Conservation (phyloP, 108 stramenopile species). For the Fragilaria radians region DNA sequence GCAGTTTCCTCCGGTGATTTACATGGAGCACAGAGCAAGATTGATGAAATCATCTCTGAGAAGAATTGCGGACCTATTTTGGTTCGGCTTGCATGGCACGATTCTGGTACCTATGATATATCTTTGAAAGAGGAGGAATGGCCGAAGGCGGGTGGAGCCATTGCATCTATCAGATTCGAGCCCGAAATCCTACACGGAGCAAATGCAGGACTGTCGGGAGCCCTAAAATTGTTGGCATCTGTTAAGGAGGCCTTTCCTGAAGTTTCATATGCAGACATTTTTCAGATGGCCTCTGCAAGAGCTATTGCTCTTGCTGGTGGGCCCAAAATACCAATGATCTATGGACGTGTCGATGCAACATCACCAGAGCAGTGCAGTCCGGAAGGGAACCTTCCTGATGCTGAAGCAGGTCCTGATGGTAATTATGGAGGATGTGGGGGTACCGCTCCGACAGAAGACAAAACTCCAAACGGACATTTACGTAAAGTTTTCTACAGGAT, state of each 20-base stretch:
- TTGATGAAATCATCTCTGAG: constrained; percentile 84
- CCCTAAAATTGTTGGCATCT: constrained; percentile 63
- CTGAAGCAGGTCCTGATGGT: constrained; percentile 54
- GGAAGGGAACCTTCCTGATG: constrained; percentile 85
- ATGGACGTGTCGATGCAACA: constrained; percentile 71
- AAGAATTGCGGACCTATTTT: constrained; percentile 83
- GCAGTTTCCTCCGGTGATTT: constrained; percentile 67
- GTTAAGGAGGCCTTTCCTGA: constrained; percentile 74
- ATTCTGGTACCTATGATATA: constrained; percentile 80
- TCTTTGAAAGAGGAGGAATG: constrained; percentile 39
- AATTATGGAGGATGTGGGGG: constrained; percentile 56
- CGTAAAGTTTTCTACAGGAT: constrained; percentile 93
- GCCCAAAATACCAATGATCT: constrained; percentile 63
- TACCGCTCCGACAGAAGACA: constrained; percentile 49
- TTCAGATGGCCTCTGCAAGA: constrained; percentile 62
- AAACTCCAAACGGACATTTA: constrained; percentile 52
- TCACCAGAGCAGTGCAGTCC: constrained; percentile 37
- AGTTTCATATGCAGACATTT: constrained; percentile 73
- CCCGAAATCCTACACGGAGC: constrained; percentile 90
- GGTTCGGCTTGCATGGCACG: constrained; percentile 97
- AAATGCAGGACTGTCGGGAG: constrained; percentile 83
- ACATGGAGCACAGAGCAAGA: constrained; percentile 79
- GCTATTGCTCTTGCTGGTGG: constrained; percentile 71
- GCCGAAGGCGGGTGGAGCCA: constrained; percentile 66
- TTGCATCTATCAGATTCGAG: constrained; percentile 85